Conservation (phyloP, 2,329 filamentous ascomycete genomes). For the Grosmannia clavigera region DNA sequence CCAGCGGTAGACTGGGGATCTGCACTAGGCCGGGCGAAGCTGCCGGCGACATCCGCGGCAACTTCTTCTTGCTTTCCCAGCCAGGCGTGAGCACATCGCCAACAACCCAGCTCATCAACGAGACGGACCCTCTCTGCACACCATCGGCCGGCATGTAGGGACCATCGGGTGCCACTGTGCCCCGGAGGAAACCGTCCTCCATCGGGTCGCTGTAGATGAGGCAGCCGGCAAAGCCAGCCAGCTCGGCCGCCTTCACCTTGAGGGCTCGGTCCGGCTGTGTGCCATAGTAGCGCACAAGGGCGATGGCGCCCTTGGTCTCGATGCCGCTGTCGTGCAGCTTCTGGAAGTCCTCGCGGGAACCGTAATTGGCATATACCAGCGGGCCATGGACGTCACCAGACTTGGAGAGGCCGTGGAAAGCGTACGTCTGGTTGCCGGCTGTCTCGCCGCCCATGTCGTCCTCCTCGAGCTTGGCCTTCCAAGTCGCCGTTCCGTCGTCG, state of each 20-base stretch:
- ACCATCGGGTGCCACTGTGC: constrained; percentile 62
- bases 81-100: constrained; percentile 91
- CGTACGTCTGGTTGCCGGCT: constrained; percentile 55
- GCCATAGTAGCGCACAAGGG: constrained; percentile 69
- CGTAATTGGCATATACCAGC: constrained; percentile 86
- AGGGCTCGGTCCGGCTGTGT: constrained; percentile 59
- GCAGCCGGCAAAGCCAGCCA: constrained; percentile 75
- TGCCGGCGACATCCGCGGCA: constrained; percentile 54
- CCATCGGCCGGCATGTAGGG: constrained; percentile 70
- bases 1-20: constrained; percentile 81
- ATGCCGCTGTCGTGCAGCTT: constrained; percentile 58
- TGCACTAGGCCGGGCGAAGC: constrained; percentile 61
- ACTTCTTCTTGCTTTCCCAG: constrained; percentile 55
- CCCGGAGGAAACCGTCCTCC: constrained; percentile 69
- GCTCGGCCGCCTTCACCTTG: constrained; percentile 82
- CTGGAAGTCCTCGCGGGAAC: constrained; percentile 72
- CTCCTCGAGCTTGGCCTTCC: constrained; percentile 79
- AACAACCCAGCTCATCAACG: constrained; percentile 67
- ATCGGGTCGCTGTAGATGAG: constrained; percentile 86
- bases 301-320: constrained; percentile 66
- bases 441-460: constrained; percentile 50
- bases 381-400: constrained; percentile 76
- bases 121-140: constrained; percentile 72
- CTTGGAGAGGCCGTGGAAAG: constrained; percentile 83
- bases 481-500: constrained; percentile 46